Conservation (phyloP, 73 alveolate genomes). For the Effrenium voratum region DNA sequence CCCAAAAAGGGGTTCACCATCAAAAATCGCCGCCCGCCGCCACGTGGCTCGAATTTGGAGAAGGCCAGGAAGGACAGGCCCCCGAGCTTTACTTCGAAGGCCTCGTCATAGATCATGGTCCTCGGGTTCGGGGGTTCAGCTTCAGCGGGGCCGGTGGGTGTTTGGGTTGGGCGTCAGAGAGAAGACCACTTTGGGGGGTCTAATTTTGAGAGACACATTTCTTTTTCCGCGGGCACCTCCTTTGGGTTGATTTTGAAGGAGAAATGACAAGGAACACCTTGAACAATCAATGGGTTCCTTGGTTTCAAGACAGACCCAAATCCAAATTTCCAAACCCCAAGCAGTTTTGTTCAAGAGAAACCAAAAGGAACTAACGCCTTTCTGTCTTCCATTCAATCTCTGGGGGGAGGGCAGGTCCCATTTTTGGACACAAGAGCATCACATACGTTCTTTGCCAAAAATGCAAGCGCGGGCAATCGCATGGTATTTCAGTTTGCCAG, state of each 20-base stretch:
- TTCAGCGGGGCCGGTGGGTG: not conserved
- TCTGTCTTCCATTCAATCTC: no score
- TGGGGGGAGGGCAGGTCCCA: no score
- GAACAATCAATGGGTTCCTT: not conserved
- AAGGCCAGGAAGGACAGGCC: constrained; percentile 86
- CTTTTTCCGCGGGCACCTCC: not conserved
- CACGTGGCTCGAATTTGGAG: constrained; percentile 36
- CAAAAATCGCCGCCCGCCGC: no score
- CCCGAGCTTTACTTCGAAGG: constrained; percentile 61
- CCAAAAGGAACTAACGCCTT: no score
- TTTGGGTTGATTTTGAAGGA: not conserved
- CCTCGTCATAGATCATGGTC: constrained; percentile 94
- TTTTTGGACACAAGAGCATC: no score
- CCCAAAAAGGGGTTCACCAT: no score
- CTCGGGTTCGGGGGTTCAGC: not conserved
- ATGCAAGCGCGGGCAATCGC: no score
- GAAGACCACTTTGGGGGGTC: not conserved
- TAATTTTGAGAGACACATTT: no score
- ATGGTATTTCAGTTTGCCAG: no score
- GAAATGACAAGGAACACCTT: not conserved
- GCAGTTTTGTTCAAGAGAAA: no score
- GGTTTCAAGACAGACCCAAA: not conserved
- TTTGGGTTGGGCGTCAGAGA: not conserved
- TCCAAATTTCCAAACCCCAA: no score
- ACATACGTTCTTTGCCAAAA: no score